phyloP scores from a whole-genome alignment of 495 filamentous ascomycete genomes.

The Lasiosphaeriaceae sp. region DNA sequence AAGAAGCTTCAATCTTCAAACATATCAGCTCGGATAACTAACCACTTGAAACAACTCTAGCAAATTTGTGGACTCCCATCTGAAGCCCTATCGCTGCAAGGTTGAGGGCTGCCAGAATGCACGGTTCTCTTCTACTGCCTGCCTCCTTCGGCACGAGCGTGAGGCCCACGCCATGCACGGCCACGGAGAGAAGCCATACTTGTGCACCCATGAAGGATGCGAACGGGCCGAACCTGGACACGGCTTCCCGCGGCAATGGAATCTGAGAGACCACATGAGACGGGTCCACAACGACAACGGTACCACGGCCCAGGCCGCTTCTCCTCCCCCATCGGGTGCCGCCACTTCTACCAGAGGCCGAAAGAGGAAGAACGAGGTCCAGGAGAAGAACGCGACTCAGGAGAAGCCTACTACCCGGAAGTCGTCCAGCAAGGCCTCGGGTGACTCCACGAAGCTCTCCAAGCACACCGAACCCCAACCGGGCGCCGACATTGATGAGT shows the following conservation, averaged over 20 bases:
- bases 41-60: constrained; percentile 44
- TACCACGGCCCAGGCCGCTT: constrained; percentile 30
- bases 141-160: constrained; percentile 89
- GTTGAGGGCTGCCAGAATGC: constrained; percentile 68
- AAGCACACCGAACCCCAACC: constrained; percentile 27
- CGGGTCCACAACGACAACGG: constrained; percentile 79
- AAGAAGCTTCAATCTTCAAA: constrained; percentile 40
- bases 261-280: constrained; percentile 91
- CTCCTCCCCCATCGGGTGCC: constrained; percentile 31
- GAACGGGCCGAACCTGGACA: constrained; percentile 73
- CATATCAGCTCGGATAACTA: constrained; percentile 17
- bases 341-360: constrained; percentile 36
- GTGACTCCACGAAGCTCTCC: constrained; percentile 22
- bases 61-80: constrained; percentile 91
- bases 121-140: constrained; percentile 88
- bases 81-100: constrained; percentile 93
- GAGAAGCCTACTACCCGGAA: constrained; percentile 40
- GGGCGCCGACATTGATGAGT: constrained; percentile 38
- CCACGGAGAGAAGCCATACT: constrained; percentile 84
- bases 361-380: constrained; percentile 46
- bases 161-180: constrained; percentile 94
- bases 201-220: constrained; percentile 79
- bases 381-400: constrained; percentile 30
- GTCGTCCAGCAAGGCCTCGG: constrained; percentile 29
- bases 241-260: constrained; percentile 91